A percentile compares a stretch with the other conserved stretches of the same genome.
Conservation (phyloP, 2,329 filamentous ascomycete genomes). For the Aspergillus aculeatinus region DNA sequence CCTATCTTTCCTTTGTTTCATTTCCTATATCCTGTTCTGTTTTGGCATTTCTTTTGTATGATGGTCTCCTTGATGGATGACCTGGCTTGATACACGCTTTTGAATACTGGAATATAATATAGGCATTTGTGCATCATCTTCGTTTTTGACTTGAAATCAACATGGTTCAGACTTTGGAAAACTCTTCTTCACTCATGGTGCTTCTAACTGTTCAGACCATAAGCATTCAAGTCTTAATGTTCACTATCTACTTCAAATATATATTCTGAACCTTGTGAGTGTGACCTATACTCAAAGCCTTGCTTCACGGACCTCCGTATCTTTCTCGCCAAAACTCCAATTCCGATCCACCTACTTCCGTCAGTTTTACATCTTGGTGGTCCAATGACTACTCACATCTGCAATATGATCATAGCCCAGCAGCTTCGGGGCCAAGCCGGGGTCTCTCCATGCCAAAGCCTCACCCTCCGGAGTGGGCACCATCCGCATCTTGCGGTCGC, state of each 20-base stretch:
- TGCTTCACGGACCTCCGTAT: background rate
- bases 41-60: background rate
- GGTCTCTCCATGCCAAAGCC: constrained; percentile 46
- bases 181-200: too few species aligned
- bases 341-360: constrained; percentile 1
- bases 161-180: too few species aligned
- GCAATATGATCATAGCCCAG: constrained; percentile 43
- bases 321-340: background rate
- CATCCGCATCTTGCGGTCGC: constrained; percentile 50
- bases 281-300: background rate
- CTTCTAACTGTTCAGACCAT: too few species aligned
- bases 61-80: background rate
- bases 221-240: too few species aligned
- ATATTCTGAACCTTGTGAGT: too few species aligned
- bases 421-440: constrained; percentile 38
- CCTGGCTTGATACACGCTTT: background rate
- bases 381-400: constrained; percentile 30
- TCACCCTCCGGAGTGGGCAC: constrained; percentile 41
- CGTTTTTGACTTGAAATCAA: too few species aligned
- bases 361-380: background rate
- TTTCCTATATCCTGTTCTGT: background rate
- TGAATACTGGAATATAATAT: background rate
- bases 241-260: too few species aligned
- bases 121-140: too few species aligned
- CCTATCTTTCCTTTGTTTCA: background rate